Conservation (phyloP, 2,329 filamentous ascomycete species). For the Colletotrichum sp. region DNA sequence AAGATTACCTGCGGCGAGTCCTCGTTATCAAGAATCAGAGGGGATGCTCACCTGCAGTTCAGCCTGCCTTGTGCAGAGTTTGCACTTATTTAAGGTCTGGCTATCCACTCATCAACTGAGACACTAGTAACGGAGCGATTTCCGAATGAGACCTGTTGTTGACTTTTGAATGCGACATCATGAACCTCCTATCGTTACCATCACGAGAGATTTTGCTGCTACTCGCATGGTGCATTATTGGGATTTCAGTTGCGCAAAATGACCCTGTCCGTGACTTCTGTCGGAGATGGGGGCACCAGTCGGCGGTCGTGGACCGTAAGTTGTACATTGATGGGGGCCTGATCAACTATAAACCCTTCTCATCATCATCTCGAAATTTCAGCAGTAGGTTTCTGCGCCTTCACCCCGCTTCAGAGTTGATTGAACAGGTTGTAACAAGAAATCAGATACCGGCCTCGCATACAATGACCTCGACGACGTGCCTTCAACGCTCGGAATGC, state of each 20-base stretch:
- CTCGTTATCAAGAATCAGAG: not conserved
- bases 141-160: not conserved
- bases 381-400: not conserved
- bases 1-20: not conserved
- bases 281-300: not conserved
- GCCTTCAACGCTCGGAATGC: not conserved
- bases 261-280: not conserved
- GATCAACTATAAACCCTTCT: not conserved
- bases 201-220: accelerated
- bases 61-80: not conserved
- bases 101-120: not conserved
- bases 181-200: not conserved
- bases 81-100: not conserved
- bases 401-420: not conserved
- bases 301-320: not conserved
- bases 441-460: not conserved
- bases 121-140: not conserved
- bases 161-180: not conserved
- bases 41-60: not conserved
- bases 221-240: not conserved
- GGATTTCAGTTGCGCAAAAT: not conserved
- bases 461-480: not conserved
- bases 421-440: not conserved
- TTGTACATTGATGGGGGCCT: not conserved
- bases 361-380: not conserved